phyloP scores from a whole-genome alignment of 768 basidiomycete genomes.

The Tulasnella sp. region DNA sequence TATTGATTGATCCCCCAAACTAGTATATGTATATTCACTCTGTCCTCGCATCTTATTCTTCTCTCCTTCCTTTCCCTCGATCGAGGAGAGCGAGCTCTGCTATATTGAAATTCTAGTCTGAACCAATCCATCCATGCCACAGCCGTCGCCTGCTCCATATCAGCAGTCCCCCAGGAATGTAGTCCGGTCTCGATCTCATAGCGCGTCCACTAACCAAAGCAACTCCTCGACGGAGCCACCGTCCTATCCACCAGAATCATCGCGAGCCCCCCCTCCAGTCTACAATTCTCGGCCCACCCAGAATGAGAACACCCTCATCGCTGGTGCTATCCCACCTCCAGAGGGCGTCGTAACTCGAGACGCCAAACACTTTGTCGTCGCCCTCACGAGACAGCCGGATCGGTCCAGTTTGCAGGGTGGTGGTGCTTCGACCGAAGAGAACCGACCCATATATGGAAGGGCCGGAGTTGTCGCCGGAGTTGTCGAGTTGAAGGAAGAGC shows the following conservation, averaged over 20 bases:
- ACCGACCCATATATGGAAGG: not conserved
- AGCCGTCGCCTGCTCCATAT: no score
- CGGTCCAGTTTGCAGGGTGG: not conserved
- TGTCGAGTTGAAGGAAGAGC: constrained; percentile 6
- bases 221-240: not conserved
- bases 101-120: no score
- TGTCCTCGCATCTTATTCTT: no score
- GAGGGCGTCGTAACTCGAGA: not conserved
- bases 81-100: no score
- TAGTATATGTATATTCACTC: no score
- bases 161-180: no score
- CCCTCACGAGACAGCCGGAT: not conserved
- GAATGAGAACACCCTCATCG: constrained; percentile 12
- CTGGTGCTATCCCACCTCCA: constrained; percentile 10
- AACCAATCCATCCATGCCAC: no score
- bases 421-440: not conserved
- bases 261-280: not conserved
- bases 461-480: not conserved
- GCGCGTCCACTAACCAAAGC: no score
- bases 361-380: constrained; percentile 7
- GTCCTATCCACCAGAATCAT: not conserved
- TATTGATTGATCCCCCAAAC: no score
- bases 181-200: no score
- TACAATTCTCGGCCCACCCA: constrained; percentile 6
- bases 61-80: no score